Evolutionary conservation across 805 yeast species (phyloP), one percentile per base, ranked within the genome.

Genomic region (Yamadazyma olivae): DNA sequence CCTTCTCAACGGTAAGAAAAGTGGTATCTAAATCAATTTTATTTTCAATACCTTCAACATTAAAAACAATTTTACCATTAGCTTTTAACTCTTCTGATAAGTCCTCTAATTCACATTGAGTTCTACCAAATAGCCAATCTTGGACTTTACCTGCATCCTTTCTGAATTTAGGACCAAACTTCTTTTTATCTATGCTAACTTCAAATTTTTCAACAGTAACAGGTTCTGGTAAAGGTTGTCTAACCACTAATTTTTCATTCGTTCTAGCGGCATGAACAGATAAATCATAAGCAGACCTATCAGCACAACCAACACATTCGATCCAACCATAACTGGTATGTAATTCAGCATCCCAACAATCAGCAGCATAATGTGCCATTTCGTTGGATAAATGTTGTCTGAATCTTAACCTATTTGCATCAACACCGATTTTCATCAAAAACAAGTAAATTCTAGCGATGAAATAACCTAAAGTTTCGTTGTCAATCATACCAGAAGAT

Each of bases 241-340:
- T 85, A 30, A 93, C 99, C 41, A 89, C 90, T 52, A 93, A 72
- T 67, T 89, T 91, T 70, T 88, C 96, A 66, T 88, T 88, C 40
- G 99, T 93, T 67, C 86, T 85, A 39, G 91, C 93, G 30, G 97
- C 68, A 61, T 93, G 99, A 43, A 95, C 99, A 32, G 91, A 77
- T 64, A 93, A 78, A 70, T 93, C 99, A 60, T 88, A 93, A 27
- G 99, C 99, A 30, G 96, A 86, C 73, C 99, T 81, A 70, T 93
- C 99, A 48, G 99, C 99, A 72, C 98, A 93, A 50, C 99, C 99
- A 60, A 93, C 97, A 81, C 99, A 95, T 72, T 93, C 99, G 53
- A 93, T 86, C 99, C 99, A 93, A 53, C 99, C 99, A 54, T 88
- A 93, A 22, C 96, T 87, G 28, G 96, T 82, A 52, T 85, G 81